Evolutionary conservation across 2,329 filamentous ascomycete genomes (phyloP), one percentile per base, ranked within the genome.

Genomic region (Nectriaceae sp.): DNA sequence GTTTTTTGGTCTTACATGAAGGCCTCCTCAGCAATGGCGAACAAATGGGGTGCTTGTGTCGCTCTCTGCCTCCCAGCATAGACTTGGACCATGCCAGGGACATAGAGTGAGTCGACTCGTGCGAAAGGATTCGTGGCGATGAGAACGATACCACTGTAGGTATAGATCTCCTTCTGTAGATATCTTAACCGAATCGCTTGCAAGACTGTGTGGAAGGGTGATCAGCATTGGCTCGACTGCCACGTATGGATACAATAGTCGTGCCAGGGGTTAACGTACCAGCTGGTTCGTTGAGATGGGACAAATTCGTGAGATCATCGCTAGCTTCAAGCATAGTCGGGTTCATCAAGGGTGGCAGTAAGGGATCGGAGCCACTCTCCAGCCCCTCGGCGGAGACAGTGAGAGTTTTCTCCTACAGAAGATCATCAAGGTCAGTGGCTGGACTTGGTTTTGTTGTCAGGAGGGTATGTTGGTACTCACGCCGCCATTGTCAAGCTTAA

Each of bases 101-200:
- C 94, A 72, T 99, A 99, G 65, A 99, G 84, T 36, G 94, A 99
- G 70, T 99, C 94, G 59, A 99, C 92, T 57, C 94, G 84, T 45
- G 95, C 94, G 66, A 99, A 99, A 19, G 94, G 94, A 74, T 99
- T 99, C 55, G 94, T 96, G 55, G 94, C 94, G 75, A 99, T 99
- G 61, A 99, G 80, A 57, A 99, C 94, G 66, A 99, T 97, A 68
- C 94, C 94, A 69, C 90, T 96, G 77, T 99, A 99, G 66, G 94
- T 99, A 79, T 99, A 99, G 65, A 99, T 99, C 72, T 99, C 94
- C 75, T 97, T 97, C 72, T 99, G 94, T 55, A 89, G 82, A 75
- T 99, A 99, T 70, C 94, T 90, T 67, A 99, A 82, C 69, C 92
- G 91, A 72, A 99, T 99, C 47, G 94, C 94, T 79, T 99, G 94